Percentiles rank a stretch among this genome's conserved stretches.
phyloP scores from a whole-genome alignment of 768 basidiomycete species.

The Nidularia sp. region DNA sequence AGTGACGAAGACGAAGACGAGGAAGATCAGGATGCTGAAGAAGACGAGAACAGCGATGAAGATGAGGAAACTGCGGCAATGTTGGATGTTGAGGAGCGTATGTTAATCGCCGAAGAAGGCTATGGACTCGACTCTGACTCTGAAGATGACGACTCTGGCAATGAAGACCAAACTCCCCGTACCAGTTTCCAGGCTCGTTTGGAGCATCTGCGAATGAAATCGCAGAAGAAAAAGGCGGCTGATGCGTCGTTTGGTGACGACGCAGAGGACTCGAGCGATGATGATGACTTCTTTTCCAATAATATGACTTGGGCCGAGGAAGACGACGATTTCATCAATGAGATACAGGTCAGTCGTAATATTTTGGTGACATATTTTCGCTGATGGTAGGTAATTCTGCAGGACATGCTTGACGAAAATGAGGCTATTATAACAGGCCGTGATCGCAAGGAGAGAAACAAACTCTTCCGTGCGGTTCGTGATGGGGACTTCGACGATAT shows the following conservation, averaged over 20 bases:
- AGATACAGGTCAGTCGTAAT: conserved; percentile 44
- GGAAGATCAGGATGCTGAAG: too few relatives aligned
- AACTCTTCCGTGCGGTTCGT: conserved; percentile 54
- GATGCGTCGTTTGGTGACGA: conserved; percentile 21
- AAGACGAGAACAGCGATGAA: conserved; percentile 21
- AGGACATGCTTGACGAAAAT: conserved; percentile 65
- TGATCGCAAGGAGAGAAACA: conserved; percentile 47
- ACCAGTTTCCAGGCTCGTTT: conserved; percentile 44
- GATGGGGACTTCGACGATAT: conserved; percentile 49
- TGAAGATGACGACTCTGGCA: conserved; percentile 27
- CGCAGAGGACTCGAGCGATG: conserved; percentile 24
- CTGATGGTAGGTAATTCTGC: neutral
- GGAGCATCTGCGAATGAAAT: conserved; percentile 29
- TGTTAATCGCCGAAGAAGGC: conserved; percentile 31
- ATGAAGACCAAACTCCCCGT: conserved; percentile 32
- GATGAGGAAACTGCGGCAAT: conserved; percentile 32
- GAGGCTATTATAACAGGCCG: conserved; percentile 38
- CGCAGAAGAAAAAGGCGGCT: conserved; percentile 16
- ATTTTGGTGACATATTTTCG: neutral
- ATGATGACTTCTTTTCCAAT: conserved; percentile 23
- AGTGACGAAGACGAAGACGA: conserved; percentile 27
- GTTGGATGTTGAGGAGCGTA: conserved; percentile 40
- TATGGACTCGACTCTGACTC: conserved; percentile 23
- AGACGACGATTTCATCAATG: conserved; percentile 53
- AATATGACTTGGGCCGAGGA: conserved; percentile 39